A percentile compares a stretch with the other conserved stretches of the same genome.
These are phyloP conservation scores for Irpex sp. DNA, from an alignment of 1,284 basidiomycete genomes.

Conservation along the genomic window DNA sequence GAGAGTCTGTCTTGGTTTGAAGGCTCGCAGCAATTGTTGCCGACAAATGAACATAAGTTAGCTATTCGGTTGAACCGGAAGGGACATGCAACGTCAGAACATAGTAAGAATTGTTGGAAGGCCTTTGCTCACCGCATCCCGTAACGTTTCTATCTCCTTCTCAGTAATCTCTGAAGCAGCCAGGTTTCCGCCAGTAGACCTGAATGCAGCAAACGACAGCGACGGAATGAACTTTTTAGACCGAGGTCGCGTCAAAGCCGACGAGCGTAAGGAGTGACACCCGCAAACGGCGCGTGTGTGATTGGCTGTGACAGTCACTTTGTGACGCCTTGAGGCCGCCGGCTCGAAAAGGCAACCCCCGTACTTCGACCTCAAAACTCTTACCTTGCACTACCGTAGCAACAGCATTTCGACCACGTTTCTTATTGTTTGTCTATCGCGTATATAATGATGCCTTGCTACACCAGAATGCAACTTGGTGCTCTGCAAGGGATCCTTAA, in stretches of 20 bases:
- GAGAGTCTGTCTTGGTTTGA: constrained; percentile 16
- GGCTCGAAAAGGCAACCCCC: not conserved
- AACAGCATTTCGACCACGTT: no score
- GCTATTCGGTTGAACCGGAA: constrained; percentile 12
- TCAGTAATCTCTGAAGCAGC: not conserved
- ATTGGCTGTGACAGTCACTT: not conserved
- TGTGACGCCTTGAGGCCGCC: no score
- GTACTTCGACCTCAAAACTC: not conserved
- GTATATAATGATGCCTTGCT: no score
- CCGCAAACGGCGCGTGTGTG: not conserved
- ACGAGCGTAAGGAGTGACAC: not conserved
- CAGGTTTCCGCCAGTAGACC: not conserved
- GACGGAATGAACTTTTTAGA: constrained; percentile 5
- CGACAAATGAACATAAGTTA: constrained; percentile 35
- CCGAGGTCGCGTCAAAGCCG: constrained; percentile 4
- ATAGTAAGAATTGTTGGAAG: not conserved
- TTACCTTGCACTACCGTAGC: not conserved
- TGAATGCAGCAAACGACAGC: not conserved
- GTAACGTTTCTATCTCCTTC: not conserved
- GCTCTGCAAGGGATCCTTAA: no score
- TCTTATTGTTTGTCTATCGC: no score
- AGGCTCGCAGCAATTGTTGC: constrained; percentile 29
- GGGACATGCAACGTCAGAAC: not conserved
- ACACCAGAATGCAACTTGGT: no score
- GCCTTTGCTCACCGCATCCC: not conserved